Conservation (phyloP, 225 moss, liverwort and hornwort species). For the Bryoerythrophyllum caledonicum region DNA sequence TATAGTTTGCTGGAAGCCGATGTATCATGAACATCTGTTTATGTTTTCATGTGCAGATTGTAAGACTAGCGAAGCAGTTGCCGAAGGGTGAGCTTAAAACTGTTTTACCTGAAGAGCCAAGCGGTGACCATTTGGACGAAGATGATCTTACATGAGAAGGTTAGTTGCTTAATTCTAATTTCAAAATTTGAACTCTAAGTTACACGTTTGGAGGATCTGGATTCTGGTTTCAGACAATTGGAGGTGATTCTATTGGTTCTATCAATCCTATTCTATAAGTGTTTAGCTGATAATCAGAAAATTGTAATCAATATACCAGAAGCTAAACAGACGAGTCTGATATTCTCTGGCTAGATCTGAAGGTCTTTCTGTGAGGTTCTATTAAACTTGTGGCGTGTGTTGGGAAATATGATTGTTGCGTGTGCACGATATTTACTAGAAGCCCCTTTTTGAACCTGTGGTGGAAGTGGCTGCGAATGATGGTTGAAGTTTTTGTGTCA, state of each 20-base stretch:
- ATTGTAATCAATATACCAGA: not conserved
- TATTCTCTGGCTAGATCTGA: not conserved
- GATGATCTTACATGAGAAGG: slow-evolving; percentile 53
- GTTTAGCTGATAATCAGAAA: not conserved
- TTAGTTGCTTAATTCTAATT: slow-evolving; percentile 17
- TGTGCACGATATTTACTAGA: not conserved
- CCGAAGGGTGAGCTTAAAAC: slow-evolving; percentile 57
- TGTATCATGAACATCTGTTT: not conserved
- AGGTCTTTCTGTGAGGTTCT: slow-evolving; percentile 5
- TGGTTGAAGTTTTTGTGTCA: slow-evolving; percentile 1
- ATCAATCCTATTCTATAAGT: not conserved
- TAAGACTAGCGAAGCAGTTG: slow-evolving; percentile 83
- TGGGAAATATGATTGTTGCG: not conserved
- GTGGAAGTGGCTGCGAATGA: not conserved
- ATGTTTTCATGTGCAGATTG: slow-evolving; percentile 54
- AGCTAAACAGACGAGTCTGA: not conserved
- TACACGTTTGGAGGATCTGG: not conserved
- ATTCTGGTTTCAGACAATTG: slow-evolving; percentile 11
- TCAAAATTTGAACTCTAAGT: not conserved
- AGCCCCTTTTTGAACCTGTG: not conserved
- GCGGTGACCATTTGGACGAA: slow-evolving; percentile 41
- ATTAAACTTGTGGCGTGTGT: not conserved
- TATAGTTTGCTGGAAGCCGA: slow-evolving; percentile 2
- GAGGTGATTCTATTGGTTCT: not conserved
- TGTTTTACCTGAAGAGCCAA: slow-evolving; percentile 37